Base-by-base conservation (phyloP, 1,284 basidiomycete species). In the Apiotrichum laibachii region DNA sequence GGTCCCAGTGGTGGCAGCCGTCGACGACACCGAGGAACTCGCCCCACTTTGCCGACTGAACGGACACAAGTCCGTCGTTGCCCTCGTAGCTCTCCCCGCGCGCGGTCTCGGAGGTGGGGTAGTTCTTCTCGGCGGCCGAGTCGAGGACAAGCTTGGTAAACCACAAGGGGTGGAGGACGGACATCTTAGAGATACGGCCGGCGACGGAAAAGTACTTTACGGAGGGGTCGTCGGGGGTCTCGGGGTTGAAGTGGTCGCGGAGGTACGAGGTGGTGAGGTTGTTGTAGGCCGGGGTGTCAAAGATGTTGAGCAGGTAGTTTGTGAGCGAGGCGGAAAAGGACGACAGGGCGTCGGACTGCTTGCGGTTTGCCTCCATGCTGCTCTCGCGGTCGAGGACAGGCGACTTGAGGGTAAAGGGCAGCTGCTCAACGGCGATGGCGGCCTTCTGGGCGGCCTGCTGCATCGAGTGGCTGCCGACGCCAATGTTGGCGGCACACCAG, bases 261-360 rank as follows among this genome's bases (percentile, higher is more conserved):
- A 97, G 83, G 76, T 90, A 98, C 11, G 84, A 77, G 2, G 94
- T 90, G 7, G 91, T 95, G 46, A 99, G 84, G 77, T 98, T 97
- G 16, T 90, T 87, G 75, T 99, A 99, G 0, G 96, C 96, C 0
- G 96, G 96, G 1, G 93, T 94, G 81, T 99, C 96, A 67, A 99
- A 84, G 56, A 95, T 80, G 55, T 89, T 89, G n/a, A 99, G 84
- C 43, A 99, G 83, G 67, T 93, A 86, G 1, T 88, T 88, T 10
- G 91, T 91, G 71, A 98, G 63, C 8, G 71, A 70, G 2, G 73
- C 68, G 6, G 77, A 72, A 44, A 77, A 72, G 16, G 66, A 64
- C 7, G 67, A 63, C 16, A 72, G 45, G 10, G 65, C 58, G 43
- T 63, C 68, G 18, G 53, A 49, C 51, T 60, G 50, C 44, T 64